Base-by-base conservation (phyloP, 2,329 filamentous ascomycete genomes). In the Trichophyton simii region DNA sequence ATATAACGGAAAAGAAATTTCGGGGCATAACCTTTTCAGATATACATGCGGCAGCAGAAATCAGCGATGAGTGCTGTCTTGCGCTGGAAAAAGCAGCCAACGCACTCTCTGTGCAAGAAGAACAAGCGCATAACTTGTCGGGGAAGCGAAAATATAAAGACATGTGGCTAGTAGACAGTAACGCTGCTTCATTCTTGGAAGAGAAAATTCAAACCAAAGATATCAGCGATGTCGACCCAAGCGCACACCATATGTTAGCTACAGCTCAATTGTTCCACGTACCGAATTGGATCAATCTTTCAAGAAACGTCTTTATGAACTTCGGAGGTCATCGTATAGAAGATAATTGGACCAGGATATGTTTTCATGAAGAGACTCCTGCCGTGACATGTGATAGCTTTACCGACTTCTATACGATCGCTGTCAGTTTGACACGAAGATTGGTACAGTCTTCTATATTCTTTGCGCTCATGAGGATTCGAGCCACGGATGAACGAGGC, bases 221-320 rank as follows among this genome's bases (percentile, higher is more conserved):
- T 3, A 68, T 70, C 34, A 57, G 61, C 25, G 44, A 66, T 9
- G 62, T 66, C 62, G 58, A 60, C 25, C 61, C 64, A 42, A 52
- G 67, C 48, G 9, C 50, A n/a, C 65, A 67, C 20, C 67, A 65
- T 54, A 68, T 76, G 1, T 70, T 82, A 15, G 77, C 78, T 1
- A 82, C 83, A 58, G 75, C 81, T 1, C 72, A 77, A 18, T 69
- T 92, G 0, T 83, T 94, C 54, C 75, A 81, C 52, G 69, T 85
- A 1, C 72, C 75, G 2, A 78, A 74, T 8, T 89, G 87, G 83
- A 72, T 91, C 3, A 72, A 74, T 3, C 76, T 94, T 3, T 86
- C 87, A 0, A 78, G 82, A 54, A 77, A 78, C 1, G 67, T 91
- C 1, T 94, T 92, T 70, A 92, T 95, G 89, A 92, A 91, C 63